Percentiles rank a stretch among this genome's conserved stretches.
phyloP scores from a whole-genome alignment of 768 basidiomycete genomes.

The Lactifluus subvellereus region DNA sequence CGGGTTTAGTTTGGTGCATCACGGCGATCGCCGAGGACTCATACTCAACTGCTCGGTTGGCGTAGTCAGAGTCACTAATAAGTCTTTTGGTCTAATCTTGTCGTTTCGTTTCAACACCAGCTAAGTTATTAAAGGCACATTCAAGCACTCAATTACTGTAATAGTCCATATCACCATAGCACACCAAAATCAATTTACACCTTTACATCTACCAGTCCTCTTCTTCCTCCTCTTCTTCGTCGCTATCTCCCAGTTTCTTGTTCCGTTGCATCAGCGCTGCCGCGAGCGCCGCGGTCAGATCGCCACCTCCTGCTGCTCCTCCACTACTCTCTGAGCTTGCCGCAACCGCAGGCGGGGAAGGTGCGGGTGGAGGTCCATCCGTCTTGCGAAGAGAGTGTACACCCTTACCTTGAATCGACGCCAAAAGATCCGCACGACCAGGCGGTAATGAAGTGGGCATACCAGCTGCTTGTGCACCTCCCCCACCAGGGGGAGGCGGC shows the following conservation, averaged over 20 bases:
- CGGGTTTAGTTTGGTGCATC: neutral
- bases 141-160: too few relatives aligned
- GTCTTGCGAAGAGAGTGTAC: conserved; percentile 64
- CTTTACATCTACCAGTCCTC: conserved; percentile 26
- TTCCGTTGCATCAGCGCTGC: conserved; percentile 78
- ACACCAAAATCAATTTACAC: too few relatives aligned
- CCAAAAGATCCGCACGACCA: conserved; percentile 62
- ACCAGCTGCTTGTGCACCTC: conserved; percentile 33
- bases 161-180: too few relatives aligned
- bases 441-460: conserved; percentile 45
- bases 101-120: too few relatives aligned
- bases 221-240: conserved; percentile 34
- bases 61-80: too few relatives aligned
- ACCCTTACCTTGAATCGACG: conserved; percentile 78
- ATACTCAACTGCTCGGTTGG: too few relatives aligned
- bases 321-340: conserved; percentile 32
- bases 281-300: conserved; percentile 79
- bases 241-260: conserved; percentile 79
- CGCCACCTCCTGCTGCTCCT: conserved; percentile 49
- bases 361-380: conserved; percentile 28
- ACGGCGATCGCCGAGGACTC: conserved; percentile 15
- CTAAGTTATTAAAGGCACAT: too few relatives aligned
- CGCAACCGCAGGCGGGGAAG: conserved; percentile 32
- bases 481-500: conserved; percentile 46
- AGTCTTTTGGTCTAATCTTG: too few relatives aligned